These are phyloP conservation scores for Gaertneriomyces semiglobifer DNA, from an alignment of 192 early-diverging fungal genomes.

Conservation along the genomic window DNA sequence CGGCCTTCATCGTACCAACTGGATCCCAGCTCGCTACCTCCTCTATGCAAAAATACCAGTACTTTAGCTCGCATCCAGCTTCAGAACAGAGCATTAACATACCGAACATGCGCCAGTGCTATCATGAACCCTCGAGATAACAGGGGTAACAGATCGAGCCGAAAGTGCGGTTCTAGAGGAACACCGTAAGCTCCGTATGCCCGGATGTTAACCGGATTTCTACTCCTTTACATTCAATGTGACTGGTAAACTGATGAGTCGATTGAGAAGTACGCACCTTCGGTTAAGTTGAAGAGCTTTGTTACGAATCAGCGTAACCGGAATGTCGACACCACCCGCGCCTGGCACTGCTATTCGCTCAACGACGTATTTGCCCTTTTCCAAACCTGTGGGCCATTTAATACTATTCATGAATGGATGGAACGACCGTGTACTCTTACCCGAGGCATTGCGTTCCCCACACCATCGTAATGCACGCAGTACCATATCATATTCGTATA, in stretches of 20 bases:
- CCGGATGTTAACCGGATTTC: slow-evolving; percentile 13
- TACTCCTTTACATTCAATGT: not conserved
- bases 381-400: not conserved
- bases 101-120: slow-evolving; percentile 35
- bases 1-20: slow-evolving; percentile 39
- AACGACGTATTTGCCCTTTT: not conserved
- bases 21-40: slow-evolving; percentile 50
- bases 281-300: slow-evolving; percentile 6
- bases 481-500: slow-evolving; percentile 17
- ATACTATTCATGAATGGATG: no score
- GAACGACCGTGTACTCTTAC: no score
- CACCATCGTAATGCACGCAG: no score
- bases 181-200: slow-evolving; percentile 27
- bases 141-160: slow-evolving; percentile 24
- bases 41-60: slow-evolving; percentile 31
- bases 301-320: slow-evolving; percentile 22
- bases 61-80: not conserved
- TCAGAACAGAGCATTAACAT: not conserved
- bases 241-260: not conserved
- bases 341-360: slow-evolving; percentile 13
- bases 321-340: slow-evolving; percentile 11
- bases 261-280: not conserved
- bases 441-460: no score
- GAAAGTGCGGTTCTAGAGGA: slow-evolving; percentile 21
- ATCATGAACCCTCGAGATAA: slow-evolving; percentile 29